These are phyloP conservation scores for Starmerella asiatica DNA, from an alignment of 805 yeast species.

Conservation along the genomic window DNA sequence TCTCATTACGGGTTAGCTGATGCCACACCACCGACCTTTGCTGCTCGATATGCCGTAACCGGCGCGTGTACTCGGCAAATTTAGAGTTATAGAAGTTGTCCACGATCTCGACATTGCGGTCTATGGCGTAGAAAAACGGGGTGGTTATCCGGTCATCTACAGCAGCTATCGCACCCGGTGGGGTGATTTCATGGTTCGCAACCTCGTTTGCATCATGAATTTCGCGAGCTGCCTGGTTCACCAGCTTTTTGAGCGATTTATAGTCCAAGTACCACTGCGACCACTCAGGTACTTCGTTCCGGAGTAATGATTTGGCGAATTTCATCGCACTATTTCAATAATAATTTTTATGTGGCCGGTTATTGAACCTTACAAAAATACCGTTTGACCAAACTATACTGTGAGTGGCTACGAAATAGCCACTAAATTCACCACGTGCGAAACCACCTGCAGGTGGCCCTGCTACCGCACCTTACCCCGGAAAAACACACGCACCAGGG, in stretches of 20 bases:
- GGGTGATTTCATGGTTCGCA: background rate
- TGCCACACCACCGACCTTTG: constrained; percentile 14
- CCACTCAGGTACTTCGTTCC: constrained; percentile 96
- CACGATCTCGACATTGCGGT: constrained; percentile 68
- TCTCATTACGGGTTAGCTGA: constrained; percentile 14
- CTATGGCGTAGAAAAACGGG: constrained; percentile 59
- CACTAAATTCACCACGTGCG: no score
- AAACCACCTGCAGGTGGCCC: no score
- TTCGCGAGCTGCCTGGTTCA: constrained; percentile 45
- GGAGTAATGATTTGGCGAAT: constrained; percentile 33
- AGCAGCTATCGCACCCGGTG: background rate
- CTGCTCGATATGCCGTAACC: constrained; percentile 36
- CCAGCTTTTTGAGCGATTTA: constrained; percentile 66
- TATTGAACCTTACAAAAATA: no score
- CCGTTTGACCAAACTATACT: no score
- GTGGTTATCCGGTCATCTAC: constrained; percentile 16
- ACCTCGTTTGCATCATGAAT: constrained; percentile 16
- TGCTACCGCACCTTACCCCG: no score
- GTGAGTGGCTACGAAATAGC: no score
- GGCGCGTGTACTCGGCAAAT: constrained; percentile 57
- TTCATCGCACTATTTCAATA: constrained; percentile 14
- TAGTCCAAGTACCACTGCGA: constrained; percentile 67
- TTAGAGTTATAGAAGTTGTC: constrained; percentile 66
- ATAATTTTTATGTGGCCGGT: no score
- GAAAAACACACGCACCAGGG: no score